These are phyloP conservation scores for Fusarium proliferatum DNA, from an alignment of 2,329 filamentous ascomycete genomes.

Conservation along the genomic window DNA sequence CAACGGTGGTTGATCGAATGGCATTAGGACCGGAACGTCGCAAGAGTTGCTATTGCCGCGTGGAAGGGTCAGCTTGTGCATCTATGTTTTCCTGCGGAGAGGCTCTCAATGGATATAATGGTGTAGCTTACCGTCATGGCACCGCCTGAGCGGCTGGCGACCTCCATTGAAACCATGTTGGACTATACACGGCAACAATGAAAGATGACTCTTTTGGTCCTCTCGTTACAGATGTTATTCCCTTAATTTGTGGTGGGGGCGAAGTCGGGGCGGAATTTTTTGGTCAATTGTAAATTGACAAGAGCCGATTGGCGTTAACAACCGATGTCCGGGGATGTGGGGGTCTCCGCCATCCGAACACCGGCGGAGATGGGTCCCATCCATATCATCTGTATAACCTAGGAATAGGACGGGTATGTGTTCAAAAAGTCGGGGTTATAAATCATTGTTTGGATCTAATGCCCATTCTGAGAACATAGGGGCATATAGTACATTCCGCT, in stretches of 20 bases:
- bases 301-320: constrained; percentile 49
- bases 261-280: constrained; percentile 47
- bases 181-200: constrained; percentile 29
- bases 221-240: constrained; percentile 21
- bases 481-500: constrained; percentile 9
- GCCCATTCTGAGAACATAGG: background rate
- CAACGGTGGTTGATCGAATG: constrained; percentile 40
- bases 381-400: background rate
- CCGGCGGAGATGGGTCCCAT: constrained; percentile 18
- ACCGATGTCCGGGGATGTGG: constrained; percentile 43
- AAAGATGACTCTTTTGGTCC: constrained; percentile 31
- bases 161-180: constrained; percentile 63
- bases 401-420: background rate
- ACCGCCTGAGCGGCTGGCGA: constrained; percentile 61
- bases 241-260: constrained; percentile 40
- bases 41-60: constrained; percentile 51
- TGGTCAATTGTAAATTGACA: constrained; percentile 50
- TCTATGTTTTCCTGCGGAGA: background rate
- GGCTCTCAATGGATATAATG: constrained; percentile 10
- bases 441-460: background rate
- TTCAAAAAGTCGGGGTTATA: background rate
- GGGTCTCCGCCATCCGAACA: constrained; percentile 37
- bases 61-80: constrained; percentile 18
- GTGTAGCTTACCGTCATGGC: constrained; percentile 56
- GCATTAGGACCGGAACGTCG: constrained; percentile 50